phyloP scores from a whole-genome alignment of 352 stramenopile genomes.

The Phytophthora quininea region DNA sequence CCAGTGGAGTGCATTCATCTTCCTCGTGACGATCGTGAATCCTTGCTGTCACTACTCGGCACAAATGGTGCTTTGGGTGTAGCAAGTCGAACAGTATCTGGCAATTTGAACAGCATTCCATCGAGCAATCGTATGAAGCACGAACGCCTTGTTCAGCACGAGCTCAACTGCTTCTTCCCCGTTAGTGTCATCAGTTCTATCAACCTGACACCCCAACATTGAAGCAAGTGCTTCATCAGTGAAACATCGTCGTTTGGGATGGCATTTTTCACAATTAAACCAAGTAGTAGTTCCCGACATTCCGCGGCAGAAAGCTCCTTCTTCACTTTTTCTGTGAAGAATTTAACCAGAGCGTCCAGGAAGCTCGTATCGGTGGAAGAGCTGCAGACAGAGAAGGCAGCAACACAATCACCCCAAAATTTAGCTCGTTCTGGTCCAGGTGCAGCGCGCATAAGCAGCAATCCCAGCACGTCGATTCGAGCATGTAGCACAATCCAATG shows the following conservation, averaged over 20 bases:
- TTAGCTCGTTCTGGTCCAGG: slow-evolving; percentile 13
- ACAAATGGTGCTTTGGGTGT: slow-evolving; percentile 10
- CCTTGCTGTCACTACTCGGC: slow-evolving; percentile 4
- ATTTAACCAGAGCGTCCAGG: slow-evolving; percentile 10
- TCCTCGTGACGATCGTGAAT: slow-evolving; percentile 5
- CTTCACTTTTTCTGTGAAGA: slow-evolving; percentile 15
- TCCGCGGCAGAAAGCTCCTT: slow-evolving; percentile 11
- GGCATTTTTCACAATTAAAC: slow-evolving; percentile 18
- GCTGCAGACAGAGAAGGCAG: neutral
- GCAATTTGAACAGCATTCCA: slow-evolving; percentile 46
- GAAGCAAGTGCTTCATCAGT: slow-evolving; percentile 13
- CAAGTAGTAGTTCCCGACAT: slow-evolving; percentile 4
- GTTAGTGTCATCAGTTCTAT: neutral
- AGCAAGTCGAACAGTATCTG: slow-evolving; percentile 13
- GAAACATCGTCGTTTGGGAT: slow-evolving; percentile 22
- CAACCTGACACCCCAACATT: neutral
- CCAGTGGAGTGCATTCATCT: slow-evolving; percentile 31
- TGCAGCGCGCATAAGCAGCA: slow-evolving; percentile 8
- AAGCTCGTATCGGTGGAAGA: neutral
- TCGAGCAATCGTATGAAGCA: slow-evolving; percentile 31
- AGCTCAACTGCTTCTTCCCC: neutral
- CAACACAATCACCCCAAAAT: slow-evolving; percentile 25
- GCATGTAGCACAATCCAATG: slow-evolving; percentile 38
- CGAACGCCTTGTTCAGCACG: neutral
- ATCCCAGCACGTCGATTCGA: slow-evolving; percentile 30